phyloP scores from a whole-genome alignment of 1,284 basidiomycete genomes.

The Hypsizygus ulmarius region DNA sequence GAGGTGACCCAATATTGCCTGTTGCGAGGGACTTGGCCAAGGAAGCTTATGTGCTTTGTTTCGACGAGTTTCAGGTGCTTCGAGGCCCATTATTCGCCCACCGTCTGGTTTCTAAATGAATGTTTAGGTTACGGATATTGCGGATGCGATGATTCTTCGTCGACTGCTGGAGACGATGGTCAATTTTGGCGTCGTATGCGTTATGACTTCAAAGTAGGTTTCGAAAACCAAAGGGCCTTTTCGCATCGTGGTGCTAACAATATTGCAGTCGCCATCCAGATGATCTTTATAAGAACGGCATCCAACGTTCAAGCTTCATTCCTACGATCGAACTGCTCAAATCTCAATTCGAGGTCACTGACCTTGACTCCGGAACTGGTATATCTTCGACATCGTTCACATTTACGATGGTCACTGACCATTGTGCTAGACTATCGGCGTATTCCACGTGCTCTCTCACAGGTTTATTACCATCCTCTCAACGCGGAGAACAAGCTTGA shows the following conservation, averaged over 20 bases:
- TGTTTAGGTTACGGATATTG: slow-evolving; percentile 90
- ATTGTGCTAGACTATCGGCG: slow-evolving; percentile 83
- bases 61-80: slow-evolving; percentile 95
- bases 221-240: background rate
- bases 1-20: slow-evolving; percentile 84
- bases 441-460: slow-evolving; percentile 84
- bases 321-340: slow-evolving; percentile 96
- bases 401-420: slow-evolving; percentile 18
- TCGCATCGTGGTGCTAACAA: slow-evolving; percentile 1
- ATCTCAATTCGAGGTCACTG: slow-evolving; percentile 80
- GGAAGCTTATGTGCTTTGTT: slow-evolving; percentile 87
- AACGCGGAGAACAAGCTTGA: slow-evolving; percentile 63
- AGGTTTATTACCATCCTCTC: slow-evolving; percentile 89
- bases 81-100: slow-evolving; percentile 4
- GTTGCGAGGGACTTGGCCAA: slow-evolving; percentile 88
- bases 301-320: slow-evolving; percentile 94
- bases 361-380: slow-evolving; percentile 95
- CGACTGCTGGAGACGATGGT: slow-evolving; percentile 84
- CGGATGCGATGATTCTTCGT: slow-evolving; percentile 97
- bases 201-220: slow-evolving; percentile 93
- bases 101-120: background rate
- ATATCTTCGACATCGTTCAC: slow-evolving; percentile 10
- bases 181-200: slow-evolving; percentile 87
- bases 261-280: slow-evolving; percentile 88
- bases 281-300: slow-evolving; percentile 98